Conservation (phyloP, 208 protist species). For the Acanthamoeba royreba region DNA sequence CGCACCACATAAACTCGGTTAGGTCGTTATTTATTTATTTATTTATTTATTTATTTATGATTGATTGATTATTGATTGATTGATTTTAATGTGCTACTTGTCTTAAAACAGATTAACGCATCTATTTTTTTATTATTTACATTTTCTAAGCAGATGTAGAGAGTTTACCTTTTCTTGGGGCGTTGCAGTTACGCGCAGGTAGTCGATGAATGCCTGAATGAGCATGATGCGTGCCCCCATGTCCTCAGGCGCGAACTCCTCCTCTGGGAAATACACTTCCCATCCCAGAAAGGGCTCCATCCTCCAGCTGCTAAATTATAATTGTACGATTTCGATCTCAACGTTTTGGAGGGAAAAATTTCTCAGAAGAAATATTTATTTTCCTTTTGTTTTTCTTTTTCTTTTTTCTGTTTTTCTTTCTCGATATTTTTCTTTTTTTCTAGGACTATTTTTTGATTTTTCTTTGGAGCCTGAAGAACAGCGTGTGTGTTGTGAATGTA, state of each 20-base stretch:
- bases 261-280: neutral
- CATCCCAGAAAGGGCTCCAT: neutral
- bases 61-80: neutral
- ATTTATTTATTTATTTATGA: neutral
- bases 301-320: neutral
- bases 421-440: neutral
- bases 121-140: no score
- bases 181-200: neutral
- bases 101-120: no score
- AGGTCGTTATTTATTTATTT: neutral
- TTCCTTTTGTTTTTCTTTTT: neutral
- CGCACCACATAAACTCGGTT: no score
- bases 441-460: neutral
- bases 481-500: no score
- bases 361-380: neutral
- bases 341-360: neutral
- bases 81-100: neutral
- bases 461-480: neutral
- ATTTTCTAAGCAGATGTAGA: no score
- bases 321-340: neutral
- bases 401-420: neutral
- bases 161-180: neutral
- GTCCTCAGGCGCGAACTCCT: neutral
- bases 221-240: neutral
- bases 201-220: constrained; percentile 15